phyloP scores from a whole-genome alignment of 2,329 filamentous ascomycete species.

The Aspergillus fischeri region DNA sequence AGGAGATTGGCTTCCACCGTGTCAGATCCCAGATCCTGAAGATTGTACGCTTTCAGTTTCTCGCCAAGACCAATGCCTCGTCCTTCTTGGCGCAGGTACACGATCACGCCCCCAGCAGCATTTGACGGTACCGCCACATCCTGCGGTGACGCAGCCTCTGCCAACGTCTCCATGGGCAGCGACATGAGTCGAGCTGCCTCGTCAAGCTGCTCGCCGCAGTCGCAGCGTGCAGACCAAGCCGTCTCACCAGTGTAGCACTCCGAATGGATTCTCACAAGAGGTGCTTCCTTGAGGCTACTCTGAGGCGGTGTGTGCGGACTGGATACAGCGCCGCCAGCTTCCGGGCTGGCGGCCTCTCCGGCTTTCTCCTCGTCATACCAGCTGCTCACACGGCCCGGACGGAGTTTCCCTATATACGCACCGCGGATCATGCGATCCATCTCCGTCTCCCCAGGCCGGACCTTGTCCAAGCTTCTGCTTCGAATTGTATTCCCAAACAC shows the following conservation, averaged over 20 bases:
- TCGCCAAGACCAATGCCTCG: constrained; percentile 91
- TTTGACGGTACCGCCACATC: constrained; percentile 41
- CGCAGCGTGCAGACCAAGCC: constrained; percentile 94
- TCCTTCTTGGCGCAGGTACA: constrained; percentile 93
- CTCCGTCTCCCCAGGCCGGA: constrained; percentile 45
- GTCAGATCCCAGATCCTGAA: constrained; percentile 95
- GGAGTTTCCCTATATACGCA: constrained; percentile 84
- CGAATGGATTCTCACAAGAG: constrained; percentile 90
- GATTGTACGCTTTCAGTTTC: constrained; percentile 96
- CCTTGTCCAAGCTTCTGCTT: constrained; percentile 54
- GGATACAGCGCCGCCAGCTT: constrained; percentile 8
- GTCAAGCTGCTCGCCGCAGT: constrained; percentile 96
- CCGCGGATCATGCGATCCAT: constrained; percentile 80
- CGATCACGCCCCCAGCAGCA: constrained; percentile 76
- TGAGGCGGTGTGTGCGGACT: constrained; percentile 14
- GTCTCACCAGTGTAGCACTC: constrained; percentile 99
- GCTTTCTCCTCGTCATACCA: constrained; percentile 50
- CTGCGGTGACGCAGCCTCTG: constrained; percentile 24
- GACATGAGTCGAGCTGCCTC: constrained; percentile 94
- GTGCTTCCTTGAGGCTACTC: constrained; percentile 41
- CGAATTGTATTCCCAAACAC: constrained; percentile 89
- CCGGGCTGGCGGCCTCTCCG: constrained; percentile 1
- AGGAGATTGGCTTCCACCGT: constrained; percentile 94
- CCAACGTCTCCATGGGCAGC: constrained; percentile 46
- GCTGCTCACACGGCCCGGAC: constrained; percentile 76